Conservation (phyloP, 1,284 basidiomycete genomes). For the Meripilus lineatus region DNA sequence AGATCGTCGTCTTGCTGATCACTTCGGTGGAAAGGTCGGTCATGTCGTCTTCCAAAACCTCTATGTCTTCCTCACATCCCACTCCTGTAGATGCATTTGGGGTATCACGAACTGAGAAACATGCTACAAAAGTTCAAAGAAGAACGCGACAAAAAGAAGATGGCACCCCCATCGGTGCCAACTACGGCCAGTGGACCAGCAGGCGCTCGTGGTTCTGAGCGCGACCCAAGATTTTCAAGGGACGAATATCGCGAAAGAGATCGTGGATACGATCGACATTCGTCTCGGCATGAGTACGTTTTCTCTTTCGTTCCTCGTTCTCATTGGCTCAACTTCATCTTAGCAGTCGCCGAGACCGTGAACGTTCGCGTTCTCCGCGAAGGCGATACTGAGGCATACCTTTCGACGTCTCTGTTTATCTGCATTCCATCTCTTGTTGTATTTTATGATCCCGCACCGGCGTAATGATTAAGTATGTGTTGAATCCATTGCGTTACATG, state of each 20-base stretch:
- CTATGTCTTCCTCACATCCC: slow-evolving; percentile 3
- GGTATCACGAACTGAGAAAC: slow-evolving; percentile 96
- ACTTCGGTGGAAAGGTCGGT: slow-evolving; percentile 97
- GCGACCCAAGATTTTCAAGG: slow-evolving; percentile 23
- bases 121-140: slow-evolving; percentile 87
- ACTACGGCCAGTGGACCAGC: slow-evolving; percentile 24
- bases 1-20: slow-evolving; percentile 97
- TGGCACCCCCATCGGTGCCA: slow-evolving; percentile 39
- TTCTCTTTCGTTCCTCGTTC: slow-evolving; percentile 8
- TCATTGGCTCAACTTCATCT: slow-evolving; percentile 15
- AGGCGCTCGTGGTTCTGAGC: slow-evolving; percentile 27
- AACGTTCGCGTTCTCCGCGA: slow-evolving; percentile 76
- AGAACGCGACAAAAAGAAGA: slow-evolving; percentile 80
- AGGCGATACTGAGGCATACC: slow-evolving; percentile 69
- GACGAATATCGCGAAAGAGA: slow-evolving; percentile 61
- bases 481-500: no score
- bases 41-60: slow-evolving; percentile 5
- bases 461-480: no score
- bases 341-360: slow-evolving; percentile 54
- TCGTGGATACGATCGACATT: slow-evolving; percentile 66
- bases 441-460: no score
- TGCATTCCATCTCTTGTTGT: no score
- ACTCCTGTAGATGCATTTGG: slow-evolving; percentile 85
- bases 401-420: no score
- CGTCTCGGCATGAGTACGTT: slow-evolving; percentile 72